These are phyloP conservation scores for Cicer chorassanicum DNA, from an alignment of 306 rosid genomes.

Conservation along the genomic window DNA sequence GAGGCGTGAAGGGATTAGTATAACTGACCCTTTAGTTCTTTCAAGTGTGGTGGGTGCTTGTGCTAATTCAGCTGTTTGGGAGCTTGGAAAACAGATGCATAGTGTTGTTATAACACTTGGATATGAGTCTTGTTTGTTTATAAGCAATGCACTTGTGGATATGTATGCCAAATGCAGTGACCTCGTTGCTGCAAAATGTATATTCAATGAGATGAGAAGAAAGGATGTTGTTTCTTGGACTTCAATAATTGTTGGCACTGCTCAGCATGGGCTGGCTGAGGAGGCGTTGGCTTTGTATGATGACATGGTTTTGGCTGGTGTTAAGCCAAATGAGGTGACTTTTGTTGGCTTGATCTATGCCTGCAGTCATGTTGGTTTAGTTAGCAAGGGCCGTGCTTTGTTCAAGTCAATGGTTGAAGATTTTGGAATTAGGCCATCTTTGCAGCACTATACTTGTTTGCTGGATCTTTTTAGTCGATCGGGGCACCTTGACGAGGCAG, in stretches of 20 bases:
- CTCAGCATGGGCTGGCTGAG: slow-evolving; percentile 79
- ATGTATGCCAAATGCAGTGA: slow-evolving; percentile 95
- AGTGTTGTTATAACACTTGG: slow-evolving; percentile 66
- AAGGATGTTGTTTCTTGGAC: slow-evolving; percentile 93
- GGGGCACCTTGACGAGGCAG: slow-evolving; percentile 87
- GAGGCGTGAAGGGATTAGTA: slow-evolving; percentile 64
- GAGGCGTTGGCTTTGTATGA: slow-evolving; percentile 75
- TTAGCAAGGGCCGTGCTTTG: slow-evolving; percentile 65
- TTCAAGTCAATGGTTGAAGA: slow-evolving; percentile 72
- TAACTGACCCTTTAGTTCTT: slow-evolving; percentile 77
- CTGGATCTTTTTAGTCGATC: slow-evolving; percentile 89
- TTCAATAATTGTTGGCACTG: slow-evolving; percentile 81
- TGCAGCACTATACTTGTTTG: slow-evolving; percentile 87
- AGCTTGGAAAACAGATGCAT: slow-evolving; percentile 85
- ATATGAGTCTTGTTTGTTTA: slow-evolving; percentile 74
- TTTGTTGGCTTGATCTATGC: slow-evolving; percentile 89
- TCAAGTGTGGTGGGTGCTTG: slow-evolving; percentile 83
- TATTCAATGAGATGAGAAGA: slow-evolving; percentile 59
- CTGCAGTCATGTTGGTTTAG: slow-evolving; percentile 80
- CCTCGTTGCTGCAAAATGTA: slow-evolving; percentile 63
- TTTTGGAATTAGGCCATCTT: slow-evolving; percentile 68
- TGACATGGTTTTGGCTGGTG: slow-evolving; percentile 65
- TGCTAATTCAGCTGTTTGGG: slow-evolving; percentile 72
- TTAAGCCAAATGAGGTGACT: slow-evolving; percentile 84
- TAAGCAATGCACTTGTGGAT: slow-evolving; percentile 82